phyloP scores from a whole-genome alignment of 108 stramenopile species.

The Cyclotella choctawhatcheeana region DNA sequence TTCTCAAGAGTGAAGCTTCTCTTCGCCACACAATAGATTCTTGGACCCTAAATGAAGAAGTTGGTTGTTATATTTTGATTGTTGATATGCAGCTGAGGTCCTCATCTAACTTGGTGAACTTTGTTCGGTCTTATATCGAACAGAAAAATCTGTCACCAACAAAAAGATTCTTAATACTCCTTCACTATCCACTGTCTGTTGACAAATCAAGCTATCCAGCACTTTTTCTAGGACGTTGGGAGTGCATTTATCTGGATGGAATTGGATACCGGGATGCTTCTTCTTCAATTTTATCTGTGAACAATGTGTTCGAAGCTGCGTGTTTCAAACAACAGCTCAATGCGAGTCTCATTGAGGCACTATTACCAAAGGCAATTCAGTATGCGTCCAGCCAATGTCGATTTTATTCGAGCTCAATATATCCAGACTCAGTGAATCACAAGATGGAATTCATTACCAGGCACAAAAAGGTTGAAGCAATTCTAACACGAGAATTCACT shows the following conservation, averaged over 20 bases:
- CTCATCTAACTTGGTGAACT: constrained; percentile 27
- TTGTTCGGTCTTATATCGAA: constrained; percentile 29
- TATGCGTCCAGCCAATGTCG: constrained; percentile 25
- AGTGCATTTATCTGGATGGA: constrained; percentile 26
- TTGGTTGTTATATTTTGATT: constrained; percentile 18
- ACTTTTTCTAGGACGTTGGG: constrained; percentile 30
- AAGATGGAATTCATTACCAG: constrained; percentile 18
- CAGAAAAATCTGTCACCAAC: not conserved
- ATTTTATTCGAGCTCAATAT: constrained; percentile 28
- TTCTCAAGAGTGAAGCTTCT: constrained; percentile 24
- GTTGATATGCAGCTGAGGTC: constrained; percentile 29
- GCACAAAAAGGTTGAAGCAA: constrained; percentile 11
- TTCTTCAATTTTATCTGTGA: constrained; percentile 12
- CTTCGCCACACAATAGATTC: constrained; percentile 21
- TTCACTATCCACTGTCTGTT: constrained; percentile 31
- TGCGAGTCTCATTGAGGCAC: constrained; percentile 3
- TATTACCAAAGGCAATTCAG: constrained; percentile 29
- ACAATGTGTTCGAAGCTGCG: constrained; percentile 21
- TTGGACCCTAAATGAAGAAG: constrained; percentile 18
- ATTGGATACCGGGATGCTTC: constrained; percentile 15
- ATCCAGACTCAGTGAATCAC: constrained; percentile 14
- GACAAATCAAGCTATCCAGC: constrained; percentile 24
- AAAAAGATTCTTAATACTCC: constrained; percentile 30
- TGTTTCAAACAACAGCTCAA: constrained; percentile 7
- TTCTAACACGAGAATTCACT: not conserved